These are phyloP conservation scores for Aspergillus awamori DNA, from an alignment of 2,329 filamentous ascomycete species.

Conservation along the genomic window DNA sequence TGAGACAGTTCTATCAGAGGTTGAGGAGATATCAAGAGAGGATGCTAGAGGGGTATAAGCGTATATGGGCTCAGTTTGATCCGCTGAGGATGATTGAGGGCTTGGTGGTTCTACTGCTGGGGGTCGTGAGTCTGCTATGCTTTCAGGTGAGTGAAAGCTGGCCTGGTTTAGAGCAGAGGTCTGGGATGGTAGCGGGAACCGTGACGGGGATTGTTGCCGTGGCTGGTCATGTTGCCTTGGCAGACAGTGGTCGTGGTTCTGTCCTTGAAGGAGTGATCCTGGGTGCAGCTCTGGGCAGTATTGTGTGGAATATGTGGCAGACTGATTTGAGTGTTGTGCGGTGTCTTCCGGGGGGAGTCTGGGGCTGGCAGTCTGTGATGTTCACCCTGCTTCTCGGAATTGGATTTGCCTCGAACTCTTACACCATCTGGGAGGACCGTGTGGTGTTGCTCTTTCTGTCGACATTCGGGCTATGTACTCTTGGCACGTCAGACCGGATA, in stretches of 20 bases:
- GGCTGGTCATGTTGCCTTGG: neutral
- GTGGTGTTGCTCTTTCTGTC: slow-evolving; percentile 87
- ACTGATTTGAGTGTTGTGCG: too few species aligned
- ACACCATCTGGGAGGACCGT: slow-evolving; percentile 96
- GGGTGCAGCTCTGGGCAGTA: neutral
- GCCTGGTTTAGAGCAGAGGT: too few species aligned
- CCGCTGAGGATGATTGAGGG: slow-evolving; percentile 80
- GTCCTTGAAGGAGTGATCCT: neutral
- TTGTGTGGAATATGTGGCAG: neutral
- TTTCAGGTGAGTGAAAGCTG: neutral
- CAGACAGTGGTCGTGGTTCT: neutral
- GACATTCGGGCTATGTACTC: slow-evolving; percentile 79
- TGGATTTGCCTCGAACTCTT: slow-evolving; percentile 89
- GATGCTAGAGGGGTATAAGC: slow-evolving; percentile 76
- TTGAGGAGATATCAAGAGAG: slow-evolving; percentile 68
- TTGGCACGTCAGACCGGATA: slow-evolving; percentile 68
- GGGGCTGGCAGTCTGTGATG: slow-evolving; percentile 67
- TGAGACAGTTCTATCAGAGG: neutral
- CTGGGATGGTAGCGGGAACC: neutral
- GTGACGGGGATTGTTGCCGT: neutral
- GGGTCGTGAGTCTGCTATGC: slow-evolving; percentile 64
- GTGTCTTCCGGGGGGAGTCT: slow-evolving; percentile 23
- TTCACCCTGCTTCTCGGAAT: slow-evolving; percentile 59
- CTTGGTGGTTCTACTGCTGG: neutral
- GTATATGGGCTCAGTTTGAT: slow-evolving; percentile 89